Percentiles rank a stretch among this genome's conserved stretches.
Evolutionary conservation across 129 eudicot species (phyloP).

Genomic region (Centrapalus pauciflorus): DNA sequence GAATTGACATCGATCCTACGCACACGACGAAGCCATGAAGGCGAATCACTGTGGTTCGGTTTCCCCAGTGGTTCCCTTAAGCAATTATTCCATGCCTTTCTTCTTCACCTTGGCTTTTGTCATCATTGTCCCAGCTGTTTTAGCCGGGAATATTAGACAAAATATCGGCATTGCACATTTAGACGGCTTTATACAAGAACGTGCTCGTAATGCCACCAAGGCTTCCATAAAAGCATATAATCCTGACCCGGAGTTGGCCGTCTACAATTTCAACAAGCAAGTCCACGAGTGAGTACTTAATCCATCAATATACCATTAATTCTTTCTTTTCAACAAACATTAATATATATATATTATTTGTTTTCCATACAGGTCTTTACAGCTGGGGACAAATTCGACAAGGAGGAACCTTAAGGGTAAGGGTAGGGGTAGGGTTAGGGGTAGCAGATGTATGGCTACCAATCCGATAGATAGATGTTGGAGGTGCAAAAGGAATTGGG

Average conservation of each 20-base stretch:
- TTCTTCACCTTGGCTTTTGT: constrained; percentile 27
- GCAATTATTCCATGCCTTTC: constrained; percentile 1
- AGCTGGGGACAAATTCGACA: constrained; percentile 16
- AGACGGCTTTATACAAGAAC: constrained; percentile 31
- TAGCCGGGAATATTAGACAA: constrained; percentile 19
- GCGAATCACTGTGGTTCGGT: constrained; percentile 39
- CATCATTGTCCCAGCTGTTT: constrained; percentile 11
- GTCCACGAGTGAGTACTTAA: constrained; percentile 29
- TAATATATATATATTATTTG: too few relatives aligned
- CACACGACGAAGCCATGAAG: constrained; percentile 25
- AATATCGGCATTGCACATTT: background rate
- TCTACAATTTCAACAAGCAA: constrained; percentile 31
- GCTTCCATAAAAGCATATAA: constrained; percentile 24
- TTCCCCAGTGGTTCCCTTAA: constrained; percentile 36
- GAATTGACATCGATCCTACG: background rate
- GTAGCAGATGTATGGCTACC: constrained; percentile 41
- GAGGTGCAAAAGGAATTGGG: constrained; percentile 64
- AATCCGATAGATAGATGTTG: constrained; percentile 76
- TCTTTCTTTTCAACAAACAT: too few relatives aligned
- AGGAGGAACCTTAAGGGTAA: constrained; percentile 36
- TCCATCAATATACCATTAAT: background rate
- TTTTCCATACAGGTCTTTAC: constrained; percentile 11
- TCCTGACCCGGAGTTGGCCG: constrained; percentile 35
- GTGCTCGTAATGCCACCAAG: constrained; percentile 28
- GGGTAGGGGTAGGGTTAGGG: too few relatives aligned